These are phyloP conservation scores for Aegilops sharonensis DNA, from an alignment of 176 grass and related monocot genomes.

Conservation along the genomic window DNA sequence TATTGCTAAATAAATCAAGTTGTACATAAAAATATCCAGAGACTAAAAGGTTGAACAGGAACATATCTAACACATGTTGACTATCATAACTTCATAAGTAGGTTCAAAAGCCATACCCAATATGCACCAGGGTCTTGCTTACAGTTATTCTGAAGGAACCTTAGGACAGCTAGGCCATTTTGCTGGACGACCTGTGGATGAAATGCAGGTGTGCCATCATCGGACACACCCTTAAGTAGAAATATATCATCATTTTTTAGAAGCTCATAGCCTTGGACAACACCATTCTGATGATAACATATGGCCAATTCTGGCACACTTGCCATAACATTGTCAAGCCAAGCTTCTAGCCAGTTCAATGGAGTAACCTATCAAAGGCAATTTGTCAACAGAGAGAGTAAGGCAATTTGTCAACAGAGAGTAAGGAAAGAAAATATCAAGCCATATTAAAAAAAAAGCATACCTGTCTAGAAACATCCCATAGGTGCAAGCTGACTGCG, in stretches of 20 bases:
- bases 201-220: slow-evolving; percentile 94
- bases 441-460: slow-evolving; percentile 16
- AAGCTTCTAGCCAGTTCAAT: slow-evolving; percentile 95
- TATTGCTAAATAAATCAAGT: neutral
- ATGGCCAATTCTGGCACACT: slow-evolving; percentile 97
- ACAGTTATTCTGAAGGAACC: slow-evolving; percentile 95
- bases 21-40: neutral
- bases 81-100: neutral
- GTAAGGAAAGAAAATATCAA: slow-evolving; percentile 9
- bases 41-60: slow-evolving; percentile 1
- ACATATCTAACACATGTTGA: neutral
- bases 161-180: slow-evolving; percentile 91
- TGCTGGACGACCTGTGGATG: slow-evolving; percentile 95
- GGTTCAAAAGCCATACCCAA: slow-evolving; percentile 58
- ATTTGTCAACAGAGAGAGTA: slow-evolving; percentile 23
- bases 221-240: slow-evolving; percentile 87
- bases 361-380: slow-evolving; percentile 71
- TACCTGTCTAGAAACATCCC: slow-evolving; percentile 97
- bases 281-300: slow-evolving; percentile 95
- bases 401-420: slow-evolving; percentile 19
- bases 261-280: slow-evolving; percentile 97
- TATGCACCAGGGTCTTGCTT: slow-evolving; percentile 98
- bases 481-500: slow-evolving; percentile 94
- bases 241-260: slow-evolving; percentile 98
- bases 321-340: slow-evolving; percentile 98